Conservation (phyloP, 768 basidiomycete genomes). For the Tremella yokohamensis region DNA sequence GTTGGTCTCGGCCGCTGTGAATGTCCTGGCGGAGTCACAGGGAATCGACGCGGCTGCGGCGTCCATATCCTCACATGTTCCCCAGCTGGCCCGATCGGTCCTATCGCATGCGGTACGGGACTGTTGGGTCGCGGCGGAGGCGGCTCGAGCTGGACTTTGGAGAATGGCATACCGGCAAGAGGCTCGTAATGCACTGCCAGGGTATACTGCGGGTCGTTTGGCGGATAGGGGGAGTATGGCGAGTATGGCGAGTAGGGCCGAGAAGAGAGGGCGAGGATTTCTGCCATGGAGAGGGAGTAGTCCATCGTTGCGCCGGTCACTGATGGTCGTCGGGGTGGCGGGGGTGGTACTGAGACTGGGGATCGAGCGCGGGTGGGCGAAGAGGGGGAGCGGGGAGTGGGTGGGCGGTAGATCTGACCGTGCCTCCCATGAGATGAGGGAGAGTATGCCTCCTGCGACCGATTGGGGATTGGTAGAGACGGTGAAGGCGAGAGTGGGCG, state of each 20-base stretch:
- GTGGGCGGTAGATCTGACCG: too few species aligned
- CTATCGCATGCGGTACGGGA: not conserved
- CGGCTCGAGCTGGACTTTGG: not conserved
- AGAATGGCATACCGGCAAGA: not conserved
- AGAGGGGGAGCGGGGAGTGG: too few species aligned
- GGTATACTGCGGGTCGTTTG: constrained; percentile 1
- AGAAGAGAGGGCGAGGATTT: not conserved
- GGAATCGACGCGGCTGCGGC: too few species aligned
- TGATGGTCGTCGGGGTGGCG: not conserved
- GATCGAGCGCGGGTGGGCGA: too few species aligned
- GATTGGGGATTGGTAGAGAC: too few species aligned
- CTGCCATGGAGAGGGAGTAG: constrained; percentile 3
- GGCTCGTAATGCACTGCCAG: not conserved
- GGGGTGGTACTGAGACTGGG: too few species aligned
- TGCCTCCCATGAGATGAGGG: too few species aligned
- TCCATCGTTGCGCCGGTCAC: not conserved
- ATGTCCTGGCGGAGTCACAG: too few species aligned
- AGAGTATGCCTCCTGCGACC: too few species aligned
- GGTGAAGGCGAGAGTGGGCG: too few species aligned
- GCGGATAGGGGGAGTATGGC: not conserved
- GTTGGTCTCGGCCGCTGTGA: too few species aligned
- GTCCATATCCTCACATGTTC: not conserved
- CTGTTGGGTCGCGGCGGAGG: not conserved
- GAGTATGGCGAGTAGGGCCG: too few species aligned
- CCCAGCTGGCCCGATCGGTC: not conserved